phyloP scores from a whole-genome alignment of 352 stramenopile genomes.

The Pythium phragmitis region DNA sequence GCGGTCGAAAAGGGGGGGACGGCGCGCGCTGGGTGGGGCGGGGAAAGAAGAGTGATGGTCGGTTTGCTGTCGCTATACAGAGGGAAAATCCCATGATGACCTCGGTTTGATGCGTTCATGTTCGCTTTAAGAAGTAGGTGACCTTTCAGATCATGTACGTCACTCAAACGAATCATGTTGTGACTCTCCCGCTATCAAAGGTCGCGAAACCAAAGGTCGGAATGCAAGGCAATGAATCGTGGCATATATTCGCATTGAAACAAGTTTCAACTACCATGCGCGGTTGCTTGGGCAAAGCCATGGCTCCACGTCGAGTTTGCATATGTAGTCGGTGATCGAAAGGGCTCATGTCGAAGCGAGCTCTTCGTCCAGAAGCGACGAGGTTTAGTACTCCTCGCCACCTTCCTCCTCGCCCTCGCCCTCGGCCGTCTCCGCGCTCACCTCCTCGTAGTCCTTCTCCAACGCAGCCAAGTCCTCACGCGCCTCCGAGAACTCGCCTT shows the following conservation, averaged over 20 bases:
- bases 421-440: conserved; percentile 96
- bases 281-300: too few relatives aligned
- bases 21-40: not conserved
- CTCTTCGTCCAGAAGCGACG: too few relatives aligned
- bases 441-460: conserved; percentile 99
- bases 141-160: not conserved
- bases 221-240: too few relatives aligned
- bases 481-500: conserved; percentile 99
- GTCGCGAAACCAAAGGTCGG: too few relatives aligned
- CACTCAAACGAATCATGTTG: not conserved
- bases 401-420: conserved; percentile 93
- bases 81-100: not conserved
- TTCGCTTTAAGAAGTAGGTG: not conserved
- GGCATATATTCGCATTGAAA: too few relatives aligned
- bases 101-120: not conserved
- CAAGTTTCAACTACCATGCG: too few relatives aligned
- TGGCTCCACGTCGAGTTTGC: too few relatives aligned
- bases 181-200: not conserved
- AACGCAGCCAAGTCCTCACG: conserved; percentile 97
- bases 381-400: conserved; percentile 79
- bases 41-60: conserved; percentile 27
- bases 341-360: too few relatives aligned
- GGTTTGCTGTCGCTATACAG: not conserved
- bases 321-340: too few relatives aligned
- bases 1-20: conserved; percentile 20